Evolutionary conservation across 2,329 filamentous ascomycete species (phyloP).

Genomic region (Beauveria caledonica): DNA sequence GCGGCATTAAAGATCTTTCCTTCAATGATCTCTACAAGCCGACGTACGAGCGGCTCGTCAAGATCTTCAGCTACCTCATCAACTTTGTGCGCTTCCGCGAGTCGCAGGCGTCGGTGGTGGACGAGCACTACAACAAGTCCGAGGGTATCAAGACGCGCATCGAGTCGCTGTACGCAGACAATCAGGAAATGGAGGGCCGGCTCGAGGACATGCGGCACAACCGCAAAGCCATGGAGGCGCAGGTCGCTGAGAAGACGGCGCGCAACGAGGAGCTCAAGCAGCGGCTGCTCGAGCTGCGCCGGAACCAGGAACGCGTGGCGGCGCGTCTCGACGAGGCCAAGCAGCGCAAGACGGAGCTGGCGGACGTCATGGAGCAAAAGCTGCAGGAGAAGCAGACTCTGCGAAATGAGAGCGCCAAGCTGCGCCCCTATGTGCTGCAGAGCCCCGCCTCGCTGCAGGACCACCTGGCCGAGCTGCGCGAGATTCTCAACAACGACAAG

Average conservation of each 20-base stretch:
- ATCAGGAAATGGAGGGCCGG: constrained; percentile 75
- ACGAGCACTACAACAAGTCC: constrained; percentile 86
- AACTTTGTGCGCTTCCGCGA: constrained; percentile 98
- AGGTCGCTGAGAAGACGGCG: constrained; percentile 75
- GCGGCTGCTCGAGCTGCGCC: constrained; percentile 68
- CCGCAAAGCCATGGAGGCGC: constrained; percentile 69
- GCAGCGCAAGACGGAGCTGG: constrained; percentile 68
- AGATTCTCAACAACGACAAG: constrained; percentile 70
- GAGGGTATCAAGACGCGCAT: constrained; percentile 82
- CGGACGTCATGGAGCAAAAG: constrained; percentile 62
- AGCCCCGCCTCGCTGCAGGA: constrained; percentile 77
- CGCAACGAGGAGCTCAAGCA: constrained; percentile 83
- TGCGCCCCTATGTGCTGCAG: constrained; percentile 86
- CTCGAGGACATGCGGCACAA: constrained; percentile 75
- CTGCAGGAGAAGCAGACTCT: constrained; percentile 61
- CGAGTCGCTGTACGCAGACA: constrained; percentile 75
- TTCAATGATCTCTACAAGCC: constrained; percentile 89
- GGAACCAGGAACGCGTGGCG: constrained; percentile 74
- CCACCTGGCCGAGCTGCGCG: constrained; percentile 71
- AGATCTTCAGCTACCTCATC: constrained; percentile 96
- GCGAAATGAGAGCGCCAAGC: constrained; percentile 78
- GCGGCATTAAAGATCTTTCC: constrained; percentile 86
- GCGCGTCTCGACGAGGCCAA: constrained; percentile 78
- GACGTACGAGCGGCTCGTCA: constrained; percentile 80
- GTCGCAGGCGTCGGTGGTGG: constrained; percentile 80